Base-by-base conservation (phyloP, 306 rosid species). In the Prunus dulcis region DNA sequence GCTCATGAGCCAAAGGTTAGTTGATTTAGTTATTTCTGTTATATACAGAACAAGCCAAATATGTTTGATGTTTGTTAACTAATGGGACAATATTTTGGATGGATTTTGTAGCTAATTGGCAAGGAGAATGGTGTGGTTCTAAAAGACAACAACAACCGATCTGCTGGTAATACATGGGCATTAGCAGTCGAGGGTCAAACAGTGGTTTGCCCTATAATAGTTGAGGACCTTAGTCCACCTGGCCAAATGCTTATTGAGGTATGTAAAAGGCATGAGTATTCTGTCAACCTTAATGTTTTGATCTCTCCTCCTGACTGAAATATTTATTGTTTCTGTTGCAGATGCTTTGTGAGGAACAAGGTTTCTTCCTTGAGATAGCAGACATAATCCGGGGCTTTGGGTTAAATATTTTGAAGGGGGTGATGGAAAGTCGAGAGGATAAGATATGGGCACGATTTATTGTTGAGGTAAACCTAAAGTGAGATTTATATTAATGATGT, bases 241-340 rank as follows among this genome's bases (percentile, higher is more conserved):
- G 97, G 93, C 45, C 97, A 91, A 83, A 92, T 92, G 97, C 96
- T 92, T 47, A 84, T 92, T 43, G 97, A 92, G 97, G 98, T 95
- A 84, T 34, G 62, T 4, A 2, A 73, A 66, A 20, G 46, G 51
- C 38, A 23, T 62, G 53, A 77, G 56, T 34, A 28, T 65, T 28
- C 17, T n/a, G 49, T 20, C 32, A 1, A 64, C 23, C 69, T 55
- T 51, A 56, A 38, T 51, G 19, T 18, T 55, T 51, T 25, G 9
- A 69, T 18, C 74, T 78, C 45, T 20, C 43, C 43, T 38, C 66
- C 72, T 72, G 68, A 72, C 50, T 23, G 41, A 34, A 57, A 28
- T 75, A 43, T 27, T 13, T 67, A 79, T 78, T 38, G 43, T 68
- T 55, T 56, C 9, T 83, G 58, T 73, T 84, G 69, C 85, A 94